A percentile compares a stretch with the other conserved stretches of the same genome.
These are phyloP conservation scores for Phytophthora macrochlamydospora DNA, from an alignment of 352 stramenopile species.

Conservation along the genomic window DNA sequence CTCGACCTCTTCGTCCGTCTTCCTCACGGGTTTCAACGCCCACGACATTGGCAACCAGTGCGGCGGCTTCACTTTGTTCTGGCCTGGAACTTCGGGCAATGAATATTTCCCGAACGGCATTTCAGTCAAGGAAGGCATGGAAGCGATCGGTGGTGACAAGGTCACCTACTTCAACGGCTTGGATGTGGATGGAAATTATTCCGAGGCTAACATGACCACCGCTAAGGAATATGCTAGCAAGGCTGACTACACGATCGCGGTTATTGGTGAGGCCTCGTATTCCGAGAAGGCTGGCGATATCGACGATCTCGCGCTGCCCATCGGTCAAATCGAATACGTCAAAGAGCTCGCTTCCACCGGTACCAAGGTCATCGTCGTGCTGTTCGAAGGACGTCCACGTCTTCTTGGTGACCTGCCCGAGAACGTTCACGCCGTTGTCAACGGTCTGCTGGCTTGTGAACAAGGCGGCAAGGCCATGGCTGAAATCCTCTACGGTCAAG, in stretches of 20 bases:
- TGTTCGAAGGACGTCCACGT: conserved; percentile 67
- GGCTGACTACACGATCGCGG: conserved; percentile 45
- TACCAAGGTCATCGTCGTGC: conserved; percentile 68
- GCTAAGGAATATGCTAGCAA: conserved; percentile 42
- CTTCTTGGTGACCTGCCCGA: conserved; percentile 50
- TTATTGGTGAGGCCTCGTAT: conserved; percentile 69
- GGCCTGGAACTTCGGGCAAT: conserved; percentile 64
- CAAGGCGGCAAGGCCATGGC: conserved; percentile 70
- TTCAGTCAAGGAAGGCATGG: conserved; percentile 46
- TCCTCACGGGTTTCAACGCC: conserved; percentile 38
- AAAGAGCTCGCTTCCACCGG: conserved; percentile 46
- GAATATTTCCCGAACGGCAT: conserved; percentile 42
- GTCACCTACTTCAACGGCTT: conserved; percentile 50
- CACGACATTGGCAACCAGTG: conserved; percentile 57
- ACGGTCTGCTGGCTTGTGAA: conserved; percentile 65
- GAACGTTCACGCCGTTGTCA: conserved; percentile 60
- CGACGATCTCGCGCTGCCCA: conserved; percentile 52
- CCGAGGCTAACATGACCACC: conserved; percentile 34
- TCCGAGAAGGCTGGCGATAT: conserved; percentile 82
- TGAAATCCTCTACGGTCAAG: conserved; percentile 67
- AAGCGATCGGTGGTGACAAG: conserved; percentile 12
- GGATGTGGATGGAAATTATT: conserved; percentile 41
- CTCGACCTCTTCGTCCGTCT: not conserved
- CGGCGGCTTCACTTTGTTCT: conserved; percentile 70
- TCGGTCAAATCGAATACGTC: conserved; percentile 69